Conservation (phyloP, 164 flowering plant genomes). For the Umbellularia californica region DNA sequence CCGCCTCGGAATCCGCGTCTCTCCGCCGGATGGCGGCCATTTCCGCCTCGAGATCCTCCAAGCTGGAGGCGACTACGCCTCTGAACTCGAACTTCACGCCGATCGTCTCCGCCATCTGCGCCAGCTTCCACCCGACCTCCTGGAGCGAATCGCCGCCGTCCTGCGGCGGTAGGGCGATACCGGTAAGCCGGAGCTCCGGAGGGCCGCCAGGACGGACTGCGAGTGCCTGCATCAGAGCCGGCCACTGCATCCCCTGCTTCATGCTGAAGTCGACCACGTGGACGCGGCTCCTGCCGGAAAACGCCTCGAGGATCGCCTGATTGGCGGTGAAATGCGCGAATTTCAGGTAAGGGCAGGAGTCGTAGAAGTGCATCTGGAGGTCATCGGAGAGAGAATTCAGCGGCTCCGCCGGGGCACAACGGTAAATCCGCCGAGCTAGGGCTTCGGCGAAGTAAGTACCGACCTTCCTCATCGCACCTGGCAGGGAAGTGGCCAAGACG, state of each 20-base stretch:
- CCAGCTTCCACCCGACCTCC: constrained; percentile 61
- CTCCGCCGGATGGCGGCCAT: constrained; percentile 43
- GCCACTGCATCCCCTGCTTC: constrained; percentile 87
- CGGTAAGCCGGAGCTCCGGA: constrained; percentile 63
- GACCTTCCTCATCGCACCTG: constrained; percentile 80
- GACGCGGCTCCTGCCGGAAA: constrained; percentile 50
- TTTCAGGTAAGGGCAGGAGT: constrained; percentile 76
- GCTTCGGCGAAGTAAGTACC: constrained; percentile 73
- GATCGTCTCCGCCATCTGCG: constrained; percentile 55
- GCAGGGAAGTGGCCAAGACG: constrained; percentile 56
- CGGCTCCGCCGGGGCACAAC: constrained; percentile 28
- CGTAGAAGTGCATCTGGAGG: constrained; percentile 78
- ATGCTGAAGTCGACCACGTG: constrained; percentile 78
- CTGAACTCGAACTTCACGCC: constrained; percentile 54
- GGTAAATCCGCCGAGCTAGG: constrained; percentile 57
- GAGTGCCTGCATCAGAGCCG: constrained; percentile 70
- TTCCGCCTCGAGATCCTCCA: constrained; percentile 54
- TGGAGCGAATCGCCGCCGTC: constrained; percentile 48
- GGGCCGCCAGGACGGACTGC: constrained; percentile 75
- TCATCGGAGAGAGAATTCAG: constrained; percentile 31
- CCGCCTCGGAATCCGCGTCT: constrained; percentile 26
- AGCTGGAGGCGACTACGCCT: constrained; percentile 39
- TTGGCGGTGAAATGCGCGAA: constrained; percentile 94
- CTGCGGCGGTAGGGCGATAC: constrained; percentile 65
- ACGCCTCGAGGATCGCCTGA: constrained; percentile 87